Evolutionary conservation across 179 eudicot genomes (phyloP), one percentile per base, ranked within the genome.

Genomic region (Spinacia oleracea): DNA sequence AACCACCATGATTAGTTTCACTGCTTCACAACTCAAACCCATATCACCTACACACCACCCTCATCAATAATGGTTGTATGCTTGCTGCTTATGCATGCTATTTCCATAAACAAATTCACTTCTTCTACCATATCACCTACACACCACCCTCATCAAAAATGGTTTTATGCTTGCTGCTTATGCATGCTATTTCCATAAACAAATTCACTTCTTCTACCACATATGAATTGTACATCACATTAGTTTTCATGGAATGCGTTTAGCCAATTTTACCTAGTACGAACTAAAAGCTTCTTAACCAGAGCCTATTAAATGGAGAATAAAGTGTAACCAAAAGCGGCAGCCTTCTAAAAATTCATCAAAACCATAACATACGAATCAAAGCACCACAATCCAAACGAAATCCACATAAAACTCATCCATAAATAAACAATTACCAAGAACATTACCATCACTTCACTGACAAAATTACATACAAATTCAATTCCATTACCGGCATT

Each of bases 331-430:
- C 55, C 40, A 60, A 15, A 6, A 20, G 11, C 25, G 31, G 6
- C 34, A 60, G 11, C 35, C 15, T 7, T 55, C 14, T 1, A 1
- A 9, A 62, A 11, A 40, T n/a, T 69, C 42, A 58, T 40, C 70
- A 70, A 70, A 69, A 69, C 67, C 23, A 45, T 11, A 53, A 42
- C 31, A 6, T 14, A n/a, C n/a, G 12, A 38, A 42, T 31, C 23
- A 78, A 48, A 60, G 10, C 62, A 9, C 34, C 27, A 72, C 56
- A 73, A 63, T 38, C 73, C 64, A 64, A 4, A 32, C 63, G 65
- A 51, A 38, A 55, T 16, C 42, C 73, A 38, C 45, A 53, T 29
- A 46, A 63, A 63, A 63, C 50, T 16, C 12, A 73, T 25, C 67
- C 50, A 55, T 40, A 10, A n/a, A 6, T 15, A 53, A 27, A 1